A percentile compares a stretch with the other conserved stretches of the same genome.
Conservation (phyloP, 2,329 filamentous ascomycete species). For the Fusarium palustre region DNA sequence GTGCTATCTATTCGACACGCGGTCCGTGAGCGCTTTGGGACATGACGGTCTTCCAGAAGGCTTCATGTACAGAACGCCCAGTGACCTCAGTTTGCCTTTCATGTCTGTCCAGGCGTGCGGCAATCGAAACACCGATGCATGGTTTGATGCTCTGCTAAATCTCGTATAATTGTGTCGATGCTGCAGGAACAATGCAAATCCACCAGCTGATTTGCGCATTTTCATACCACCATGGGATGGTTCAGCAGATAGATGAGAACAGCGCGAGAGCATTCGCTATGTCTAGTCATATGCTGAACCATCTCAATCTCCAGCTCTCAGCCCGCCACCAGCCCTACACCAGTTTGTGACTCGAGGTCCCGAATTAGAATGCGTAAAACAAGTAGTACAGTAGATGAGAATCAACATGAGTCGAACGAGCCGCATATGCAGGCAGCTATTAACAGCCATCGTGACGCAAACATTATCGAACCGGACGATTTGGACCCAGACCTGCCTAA, state of each 20-base stretch:
- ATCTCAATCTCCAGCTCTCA: not conserved
- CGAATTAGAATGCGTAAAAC: constrained; percentile 25
- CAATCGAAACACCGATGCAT: constrained; percentile 19
- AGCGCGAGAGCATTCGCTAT: not conserved
- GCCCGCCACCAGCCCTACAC: constrained; percentile 13
- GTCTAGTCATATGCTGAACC: not conserved
- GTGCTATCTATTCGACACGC: constrained; percentile 28
- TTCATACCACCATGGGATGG: not conserved
- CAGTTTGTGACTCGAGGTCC: not conserved
- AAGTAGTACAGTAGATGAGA: constrained; percentile 39
- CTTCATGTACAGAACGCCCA: constrained; percentile 34
- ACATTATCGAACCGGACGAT: constrained; percentile 22
- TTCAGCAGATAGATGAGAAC: not conserved
- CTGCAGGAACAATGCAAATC: constrained; percentile 22
- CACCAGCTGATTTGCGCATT: constrained; percentile 14
- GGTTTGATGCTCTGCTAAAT: constrained; percentile 11
- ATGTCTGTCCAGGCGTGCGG: constrained; percentile 18
- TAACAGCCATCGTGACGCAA: constrained; percentile 32
- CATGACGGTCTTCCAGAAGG: constrained; percentile 43
- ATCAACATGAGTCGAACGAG: constrained; percentile 30
- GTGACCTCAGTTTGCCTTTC: constrained; percentile 33
- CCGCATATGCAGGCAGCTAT: constrained; percentile 36
- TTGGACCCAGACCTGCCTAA: constrained; percentile 27
- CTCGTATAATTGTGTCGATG: constrained; percentile 14
- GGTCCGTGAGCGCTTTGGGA: constrained; percentile 28